Conservation (phyloP, 2,329 filamentous ascomycete genomes). For the Aspergillus viridinutans region DNA sequence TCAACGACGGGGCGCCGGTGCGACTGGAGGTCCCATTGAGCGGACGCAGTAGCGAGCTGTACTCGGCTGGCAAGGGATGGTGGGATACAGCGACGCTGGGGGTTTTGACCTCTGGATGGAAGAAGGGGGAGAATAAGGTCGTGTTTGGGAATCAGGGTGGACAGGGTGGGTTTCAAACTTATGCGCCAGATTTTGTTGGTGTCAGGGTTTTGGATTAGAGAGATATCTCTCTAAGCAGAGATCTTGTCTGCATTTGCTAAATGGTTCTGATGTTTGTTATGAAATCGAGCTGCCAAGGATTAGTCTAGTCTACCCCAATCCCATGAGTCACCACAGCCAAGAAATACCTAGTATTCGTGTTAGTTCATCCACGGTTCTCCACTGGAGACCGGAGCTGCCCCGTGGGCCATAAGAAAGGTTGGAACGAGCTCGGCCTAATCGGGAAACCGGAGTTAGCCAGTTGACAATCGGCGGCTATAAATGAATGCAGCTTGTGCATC, state of each 20-base stretch:
- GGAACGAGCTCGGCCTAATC: not conserved
- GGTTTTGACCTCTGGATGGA: slow-evolving; percentile 46
- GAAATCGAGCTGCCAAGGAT: not conserved
- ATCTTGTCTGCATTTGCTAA: too few species aligned
- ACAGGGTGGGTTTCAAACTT: slow-evolving; percentile 21
- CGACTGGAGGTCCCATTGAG: slow-evolving; percentile 49
- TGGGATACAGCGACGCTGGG: slow-evolving; percentile 46
- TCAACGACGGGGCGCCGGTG: slow-evolving; percentile 44
- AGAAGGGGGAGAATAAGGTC: slow-evolving; percentile 37
- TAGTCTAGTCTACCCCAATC: not conserved
- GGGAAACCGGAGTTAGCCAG: not conserved
- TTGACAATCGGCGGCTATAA: not conserved
- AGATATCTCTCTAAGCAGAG: not conserved
- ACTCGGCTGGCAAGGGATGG: slow-evolving; percentile 46
- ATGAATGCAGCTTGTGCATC: not conserved
- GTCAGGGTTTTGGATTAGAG: slow-evolving; percentile 24
- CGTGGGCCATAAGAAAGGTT: too few species aligned
- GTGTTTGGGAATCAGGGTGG: slow-evolving; percentile 31
- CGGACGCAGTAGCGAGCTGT: slow-evolving; percentile 34
- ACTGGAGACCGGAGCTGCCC: not conserved
- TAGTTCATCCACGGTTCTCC: not conserved
- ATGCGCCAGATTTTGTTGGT: slow-evolving; percentile 36
- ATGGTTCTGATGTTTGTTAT: too few species aligned
- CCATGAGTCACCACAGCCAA: not conserved
- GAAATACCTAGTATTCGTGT: too few species aligned